phyloP scores from a whole-genome alignment of 2,329 filamentous ascomycete genomes.

The Phyllosticta ampelicida region DNA sequence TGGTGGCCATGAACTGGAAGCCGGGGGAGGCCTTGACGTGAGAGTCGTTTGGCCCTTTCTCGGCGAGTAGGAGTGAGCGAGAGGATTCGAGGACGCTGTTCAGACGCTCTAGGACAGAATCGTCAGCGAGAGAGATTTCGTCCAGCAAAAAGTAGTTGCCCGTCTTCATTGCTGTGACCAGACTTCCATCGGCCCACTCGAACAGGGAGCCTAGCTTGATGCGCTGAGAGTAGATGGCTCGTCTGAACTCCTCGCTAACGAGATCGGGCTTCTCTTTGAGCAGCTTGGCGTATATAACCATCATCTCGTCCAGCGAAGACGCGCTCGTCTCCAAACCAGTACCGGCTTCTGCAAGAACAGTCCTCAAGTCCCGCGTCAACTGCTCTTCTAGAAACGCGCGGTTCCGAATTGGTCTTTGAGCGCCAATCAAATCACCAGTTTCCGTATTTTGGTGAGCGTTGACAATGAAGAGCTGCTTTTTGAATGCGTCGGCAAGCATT shows the following conservation, averaged over 20 bases:
- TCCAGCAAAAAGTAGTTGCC: slow-evolving; percentile 90
- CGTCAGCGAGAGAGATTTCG: slow-evolving; percentile 94
- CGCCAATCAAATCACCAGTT: slow-evolving; percentile 92
- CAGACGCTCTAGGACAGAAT: slow-evolving; percentile 88
- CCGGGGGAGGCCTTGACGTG: slow-evolving; percentile 63
- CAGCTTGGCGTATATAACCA: slow-evolving; percentile 49
- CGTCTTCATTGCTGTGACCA: slow-evolving; percentile 86
- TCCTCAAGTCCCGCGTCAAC: slow-evolving; percentile 50
- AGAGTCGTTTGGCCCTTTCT: slow-evolving; percentile 81
- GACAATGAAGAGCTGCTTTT: slow-evolving; percentile 71
- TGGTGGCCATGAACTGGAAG: slow-evolving; percentile 95
- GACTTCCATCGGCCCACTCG: slow-evolving; percentile 89
- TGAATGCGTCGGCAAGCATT: slow-evolving; percentile 70
- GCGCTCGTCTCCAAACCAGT: neutral
- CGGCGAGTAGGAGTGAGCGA: slow-evolving; percentile 76
- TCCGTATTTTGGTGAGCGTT: slow-evolving; percentile 99
- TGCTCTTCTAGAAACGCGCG: slow-evolving; percentile 59
- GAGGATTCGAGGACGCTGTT: slow-evolving; percentile 93
- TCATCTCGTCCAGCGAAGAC: slow-evolving; percentile 31
- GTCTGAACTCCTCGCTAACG: slow-evolving; percentile 34
- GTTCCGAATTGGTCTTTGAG: slow-evolving; percentile 84
- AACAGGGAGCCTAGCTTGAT: slow-evolving; percentile 75
- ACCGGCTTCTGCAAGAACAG: slow-evolving; percentile 17
- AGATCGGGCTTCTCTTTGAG: slow-evolving; percentile 32
- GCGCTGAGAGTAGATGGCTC: slow-evolving; percentile 21